Percentiles rank a stretch among this genome's conserved stretches.
These are phyloP conservation scores for Bryoerythrophyllum caledonicum DNA, from an alignment of 225 moss, liverwort and hornwort species.

Conservation along the genomic window DNA sequence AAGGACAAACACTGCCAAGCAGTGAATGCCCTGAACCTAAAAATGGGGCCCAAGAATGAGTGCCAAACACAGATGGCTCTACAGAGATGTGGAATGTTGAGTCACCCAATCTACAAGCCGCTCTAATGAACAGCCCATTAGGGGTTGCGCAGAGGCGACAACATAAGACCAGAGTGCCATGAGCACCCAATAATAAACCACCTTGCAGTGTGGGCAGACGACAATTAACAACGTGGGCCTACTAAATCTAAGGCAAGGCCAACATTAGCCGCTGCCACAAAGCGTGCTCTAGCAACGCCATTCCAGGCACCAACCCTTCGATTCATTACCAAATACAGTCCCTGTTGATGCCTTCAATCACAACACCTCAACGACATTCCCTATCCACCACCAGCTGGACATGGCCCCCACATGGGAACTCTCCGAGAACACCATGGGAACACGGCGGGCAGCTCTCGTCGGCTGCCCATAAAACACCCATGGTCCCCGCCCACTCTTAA, in stretches of 20 bases:
- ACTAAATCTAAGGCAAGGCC: neutral
- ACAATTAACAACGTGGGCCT: neutral
- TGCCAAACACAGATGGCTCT: neutral
- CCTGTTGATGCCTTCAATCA: neutral
- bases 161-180: neutral
- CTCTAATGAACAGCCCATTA: neutral
- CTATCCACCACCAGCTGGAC: constrained; percentile 2
- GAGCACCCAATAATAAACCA: neutral
- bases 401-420: neutral
- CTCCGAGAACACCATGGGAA: no score
- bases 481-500: neutral
- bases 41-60: neutral
- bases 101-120: constrained; percentile 4
- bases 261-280: neutral
- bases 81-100: constrained; percentile 9
- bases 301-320: neutral
- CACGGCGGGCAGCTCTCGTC: neutral
- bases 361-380: constrained; percentile 16
- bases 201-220: neutral
- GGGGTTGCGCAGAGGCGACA: neutral
- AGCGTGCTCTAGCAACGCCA: neutral
- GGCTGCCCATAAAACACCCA: neutral
- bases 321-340: neutral
- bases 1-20: neutral
- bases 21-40: neutral